Evolutionary conservation across 2,329 filamentous ascomycete genomes (phyloP), one percentile per base, ranked within the genome.

Genomic region (Venturia nashicola): DNA sequence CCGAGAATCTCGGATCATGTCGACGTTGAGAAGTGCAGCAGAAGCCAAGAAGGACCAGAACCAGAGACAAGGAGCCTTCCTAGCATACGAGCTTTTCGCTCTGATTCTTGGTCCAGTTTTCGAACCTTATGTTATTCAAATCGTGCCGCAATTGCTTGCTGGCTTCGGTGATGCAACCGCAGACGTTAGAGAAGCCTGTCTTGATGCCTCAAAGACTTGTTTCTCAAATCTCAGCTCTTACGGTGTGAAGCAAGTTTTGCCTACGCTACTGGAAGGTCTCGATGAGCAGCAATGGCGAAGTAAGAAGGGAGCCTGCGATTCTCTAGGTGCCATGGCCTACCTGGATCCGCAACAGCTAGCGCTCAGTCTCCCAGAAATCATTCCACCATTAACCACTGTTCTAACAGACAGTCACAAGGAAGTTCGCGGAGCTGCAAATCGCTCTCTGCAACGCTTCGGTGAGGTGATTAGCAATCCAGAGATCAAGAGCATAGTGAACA

Each of bases 341-440:
- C 84, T 99, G 40, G 94, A 97, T 73, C 93, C 95, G 8, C 89
- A 97, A 68, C 94, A 99, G 74, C 83, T 99, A 20, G 91, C 94
- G 0, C 83, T 88, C 69, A 97, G 92, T 73, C 79, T 99, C 70
- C 94, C 94, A 2, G 92, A 96, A 64, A 99, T 99, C 69, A 99
- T 99, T 68, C 94, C 95, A 34, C 93, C 95, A 18, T 81, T 99
- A 65, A 97, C 95, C 1, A 86, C 88, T 57, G 94, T 97, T 3
- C 79, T 99, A 65, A 99, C 96, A 69, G 94, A 99, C 78, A 97
- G 90, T 71, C 94, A 99, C 78, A 99, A 99, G 76, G 94, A 99
- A 77, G 94, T 99, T 40, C 86, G 94, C 66, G 80, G 86, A 55
- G 92, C 91, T 27, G 94, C 94, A 8, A 99, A 99, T 76, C 87